Evolutionary conservation across 2,329 filamentous ascomycete genomes (phyloP).

Genomic region (Ophiognomonia clavigignenti-juglandacearum): DNA sequence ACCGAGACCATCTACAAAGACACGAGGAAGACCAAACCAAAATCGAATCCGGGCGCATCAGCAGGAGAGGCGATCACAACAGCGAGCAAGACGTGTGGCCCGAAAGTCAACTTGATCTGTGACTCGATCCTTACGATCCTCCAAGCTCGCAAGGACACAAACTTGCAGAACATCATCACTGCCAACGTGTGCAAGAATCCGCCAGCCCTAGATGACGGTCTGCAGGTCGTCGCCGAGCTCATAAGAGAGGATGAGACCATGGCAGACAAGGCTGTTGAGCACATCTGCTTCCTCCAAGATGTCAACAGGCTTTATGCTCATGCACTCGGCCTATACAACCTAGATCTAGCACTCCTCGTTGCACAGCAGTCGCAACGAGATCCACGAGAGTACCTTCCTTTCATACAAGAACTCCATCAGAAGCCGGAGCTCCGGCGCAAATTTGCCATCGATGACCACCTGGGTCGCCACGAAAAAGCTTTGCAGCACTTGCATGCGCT

Average conservation of each 20-base stretch:
- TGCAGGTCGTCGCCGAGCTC: slow-evolving; percentile 72
- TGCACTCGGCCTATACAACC: slow-evolving; percentile 83
- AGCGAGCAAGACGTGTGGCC: slow-evolving; percentile 19
- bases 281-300: slow-evolving; percentile 96
- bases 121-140: slow-evolving; percentile 74
- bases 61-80: background rate
- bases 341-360: slow-evolving; percentile 83
- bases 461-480: slow-evolving; percentile 72
- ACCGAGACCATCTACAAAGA: slow-evolving; percentile 91
- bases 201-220: slow-evolving; percentile 80
- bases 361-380: slow-evolving; percentile 96
- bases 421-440: slow-evolving; percentile 65
- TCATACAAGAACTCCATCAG: slow-evolving; percentile 80
- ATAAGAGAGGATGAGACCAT: slow-evolving; percentile 63
- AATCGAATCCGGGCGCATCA: background rate
- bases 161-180: slow-evolving; percentile 90
- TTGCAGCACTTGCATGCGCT: slow-evolving; percentile 70
- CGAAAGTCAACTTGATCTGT: slow-evolving; percentile 85
- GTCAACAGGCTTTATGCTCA: slow-evolving; percentile 88
- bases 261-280: slow-evolving; percentile 85
- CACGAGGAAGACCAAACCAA: slow-evolving; percentile 50
- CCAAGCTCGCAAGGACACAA: slow-evolving; percentile 51
- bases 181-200: slow-evolving; percentile 91
- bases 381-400: slow-evolving; percentile 90
- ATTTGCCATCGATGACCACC: slow-evolving; percentile 85